Base-by-base conservation (phyloP, 139 green algal species). In the Chlamydomonas sp. region DNA sequence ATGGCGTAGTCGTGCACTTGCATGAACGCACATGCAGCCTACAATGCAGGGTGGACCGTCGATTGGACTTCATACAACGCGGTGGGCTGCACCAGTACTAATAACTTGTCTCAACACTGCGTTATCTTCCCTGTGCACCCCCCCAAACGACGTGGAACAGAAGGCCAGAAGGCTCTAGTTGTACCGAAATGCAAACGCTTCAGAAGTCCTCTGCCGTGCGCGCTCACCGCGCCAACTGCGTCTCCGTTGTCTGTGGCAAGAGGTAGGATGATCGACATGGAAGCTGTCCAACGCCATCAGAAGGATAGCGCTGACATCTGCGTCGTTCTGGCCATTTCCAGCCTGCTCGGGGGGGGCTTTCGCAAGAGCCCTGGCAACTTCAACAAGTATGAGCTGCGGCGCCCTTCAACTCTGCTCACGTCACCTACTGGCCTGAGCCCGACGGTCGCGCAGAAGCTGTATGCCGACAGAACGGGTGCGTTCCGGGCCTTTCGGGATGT, bases 231-330 rank as follows among this genome's bases (percentile, higher is more conserved):
- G 78, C 5, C 4, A 31, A 8, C 12, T 58, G 31, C 15, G 79
- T 85, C 15, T 20, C 68, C n/a, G 80, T 85, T 6, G 68, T 85
- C 5, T 85, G 80, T 31, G 79, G 63, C 68, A 85, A 85, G 68
- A 85, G 80, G 80, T 85, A 20, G 3, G 80, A 4, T 14, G 6
- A 2, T 16, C 5, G 49, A 3, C 31, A 49, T 49, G 31, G 31
- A 49, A 49, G 31, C 31, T 49, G 31, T 49, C 31, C 31, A 49
- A 49, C 31, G 31, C 31, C 31, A 49, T 49, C 0, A 49, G 31
- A 49, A 49, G 31, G 31, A 49, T 63, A 57, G 69, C 69, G 14
- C 69, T 76, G 14, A 12, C 15, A 73, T 15, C 14, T 5, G 8
- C 67, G 9, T 15, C 8, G 7, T 73, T 78, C 5, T 6, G 20